Percentiles rank a stretch among this genome's conserved stretches.
Conservation (phyloP, 345 rosid genomes). For the Gossypium mustelinum region DNA sequence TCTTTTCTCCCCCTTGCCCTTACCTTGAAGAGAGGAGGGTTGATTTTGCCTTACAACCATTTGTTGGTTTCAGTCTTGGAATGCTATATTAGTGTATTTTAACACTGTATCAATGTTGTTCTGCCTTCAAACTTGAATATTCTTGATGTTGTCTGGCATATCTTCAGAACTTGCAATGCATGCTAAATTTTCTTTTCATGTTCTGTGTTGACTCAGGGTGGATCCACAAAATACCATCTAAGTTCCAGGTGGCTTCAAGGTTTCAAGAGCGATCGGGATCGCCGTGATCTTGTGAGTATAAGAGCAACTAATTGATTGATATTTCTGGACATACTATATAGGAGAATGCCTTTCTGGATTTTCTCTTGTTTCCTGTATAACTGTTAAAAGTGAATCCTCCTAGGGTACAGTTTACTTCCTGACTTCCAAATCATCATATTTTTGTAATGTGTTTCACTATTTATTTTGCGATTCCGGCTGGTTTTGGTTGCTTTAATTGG, state of each 20-base stretch:
- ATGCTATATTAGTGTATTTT: neutral
- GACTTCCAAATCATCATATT: neutral
- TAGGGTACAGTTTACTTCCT: neutral
- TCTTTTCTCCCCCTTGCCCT: neutral
- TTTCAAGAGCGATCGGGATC: slow-evolving; percentile 86
- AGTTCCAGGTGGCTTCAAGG: slow-evolving; percentile 89
- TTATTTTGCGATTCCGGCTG: neutral
- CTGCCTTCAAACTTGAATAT: neutral
- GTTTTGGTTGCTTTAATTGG: neutral
- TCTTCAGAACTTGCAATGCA: slow-evolving; percentile 6
- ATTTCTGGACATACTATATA: neutral
- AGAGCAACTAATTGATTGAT: neutral
- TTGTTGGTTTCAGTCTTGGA: neutral
- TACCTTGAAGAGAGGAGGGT: neutral
- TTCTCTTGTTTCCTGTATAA: neutral
- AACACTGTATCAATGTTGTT: neutral
- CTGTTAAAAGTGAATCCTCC: neutral
- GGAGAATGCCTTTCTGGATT: neutral
- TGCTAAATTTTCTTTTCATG: slow-evolving; percentile 10
- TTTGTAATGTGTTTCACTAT: neutral
- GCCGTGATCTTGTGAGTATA: slow-evolving; percentile 85
- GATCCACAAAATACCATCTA: slow-evolving; percentile 86
- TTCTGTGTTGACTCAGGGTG: slow-evolving; percentile 37
- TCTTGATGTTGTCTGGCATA: slow-evolving; percentile 2
- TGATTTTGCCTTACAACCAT: neutral